Conservation (phyloP, 2,329 filamentous ascomycete species). For the Apiospora phragmitis region DNA sequence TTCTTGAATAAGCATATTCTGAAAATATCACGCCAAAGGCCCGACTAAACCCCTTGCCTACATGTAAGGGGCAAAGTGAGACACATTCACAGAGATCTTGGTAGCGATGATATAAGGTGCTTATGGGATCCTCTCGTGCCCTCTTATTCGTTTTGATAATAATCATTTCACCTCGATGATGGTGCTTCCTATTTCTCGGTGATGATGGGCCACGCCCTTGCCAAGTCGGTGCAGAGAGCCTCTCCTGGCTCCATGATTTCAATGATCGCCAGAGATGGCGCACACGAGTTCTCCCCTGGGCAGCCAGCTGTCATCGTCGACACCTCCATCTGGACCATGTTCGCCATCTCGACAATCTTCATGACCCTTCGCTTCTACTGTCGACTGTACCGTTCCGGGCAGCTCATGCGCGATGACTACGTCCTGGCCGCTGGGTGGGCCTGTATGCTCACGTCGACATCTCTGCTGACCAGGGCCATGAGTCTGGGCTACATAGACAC, state of each 20-base stretch:
- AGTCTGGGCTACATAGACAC: constrained; percentile 15
- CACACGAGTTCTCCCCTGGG: not conserved
- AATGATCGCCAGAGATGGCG: not conserved
- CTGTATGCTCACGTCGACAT: constrained; percentile 12
- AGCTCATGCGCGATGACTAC: constrained; percentile 27
- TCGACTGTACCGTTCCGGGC: constrained; percentile 10
- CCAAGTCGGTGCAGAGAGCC: not conserved
- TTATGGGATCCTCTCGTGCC: not conserved
- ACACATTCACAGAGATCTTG: not conserved
- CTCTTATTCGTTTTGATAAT: too few species aligned
- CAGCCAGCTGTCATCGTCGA: constrained; percentile 6
- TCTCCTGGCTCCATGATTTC: not conserved
- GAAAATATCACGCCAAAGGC: not conserved
- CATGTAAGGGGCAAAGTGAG: not conserved
- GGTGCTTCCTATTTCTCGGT: not conserved
- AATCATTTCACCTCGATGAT: not conserved
- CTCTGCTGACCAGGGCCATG: constrained; percentile 17
- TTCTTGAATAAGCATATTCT: too few species aligned
- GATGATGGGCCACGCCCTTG: not conserved
- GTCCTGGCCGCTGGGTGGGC: constrained; percentile 23
- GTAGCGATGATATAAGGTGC: not conserved
- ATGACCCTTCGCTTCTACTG: constrained; percentile 23
- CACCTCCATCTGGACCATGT: constrained; percentile 18
- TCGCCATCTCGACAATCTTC: constrained; percentile 15
- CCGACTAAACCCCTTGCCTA: not conserved